Conservation (phyloP, 345 rosid genomes). For the Arabis alpina region DNA sequence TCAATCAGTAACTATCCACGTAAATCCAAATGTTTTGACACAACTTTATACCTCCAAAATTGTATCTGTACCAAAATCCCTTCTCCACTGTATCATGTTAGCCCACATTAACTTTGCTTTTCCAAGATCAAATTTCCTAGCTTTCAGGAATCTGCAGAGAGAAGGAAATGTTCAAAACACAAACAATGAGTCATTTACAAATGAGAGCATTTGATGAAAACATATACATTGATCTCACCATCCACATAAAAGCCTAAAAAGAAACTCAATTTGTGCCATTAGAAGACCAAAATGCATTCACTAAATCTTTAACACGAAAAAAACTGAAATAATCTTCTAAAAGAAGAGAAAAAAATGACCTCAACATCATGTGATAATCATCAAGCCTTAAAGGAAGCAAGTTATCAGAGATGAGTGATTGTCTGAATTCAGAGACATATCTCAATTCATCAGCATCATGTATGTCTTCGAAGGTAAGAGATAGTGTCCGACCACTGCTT, state of each 20-base stretch:
- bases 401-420: conserved; percentile 54
- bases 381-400: conserved; percentile 73
- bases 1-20: conserved; percentile 1
- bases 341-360: conserved; percentile 45
- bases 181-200: not conserved
- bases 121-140: conserved; percentile 77
- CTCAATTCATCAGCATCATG: conserved; percentile 67
- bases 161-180: not conserved
- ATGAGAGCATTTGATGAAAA: not conserved
- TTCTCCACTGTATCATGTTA: conserved; percentile 92
- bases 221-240: not conserved
- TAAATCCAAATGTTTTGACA: not conserved
- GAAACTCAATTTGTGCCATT: not conserved
- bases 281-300: not conserved
- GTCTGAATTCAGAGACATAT: conserved; percentile 67
- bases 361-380: conserved; percentile 70
- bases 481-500: conserved; percentile 32
- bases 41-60: conserved; percentile 63
- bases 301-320: not conserved
- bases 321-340: too few relatives aligned
- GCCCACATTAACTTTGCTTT: conserved; percentile 85
- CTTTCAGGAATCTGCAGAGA: conserved; percentile 68
- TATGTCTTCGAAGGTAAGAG: conserved; percentile 69
- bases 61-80: conserved; percentile 75
- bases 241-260: not conserved